Evolutionary conservation across 1,139 yeast genomes (phyloP), one percentile per base, ranked within the genome.

Genomic region (Nakaseomyces kungkrabaensis): DNA sequence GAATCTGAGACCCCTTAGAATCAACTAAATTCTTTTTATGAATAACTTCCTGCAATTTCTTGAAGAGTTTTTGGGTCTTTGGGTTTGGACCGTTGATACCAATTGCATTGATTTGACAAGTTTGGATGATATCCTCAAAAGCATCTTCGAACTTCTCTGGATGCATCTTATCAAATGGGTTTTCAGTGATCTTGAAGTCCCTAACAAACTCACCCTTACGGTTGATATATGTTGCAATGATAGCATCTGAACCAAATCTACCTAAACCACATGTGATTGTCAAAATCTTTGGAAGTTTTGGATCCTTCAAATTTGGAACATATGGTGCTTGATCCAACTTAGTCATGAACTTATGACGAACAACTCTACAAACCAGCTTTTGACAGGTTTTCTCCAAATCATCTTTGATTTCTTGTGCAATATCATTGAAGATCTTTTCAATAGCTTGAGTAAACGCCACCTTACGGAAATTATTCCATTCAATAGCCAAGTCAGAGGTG

Each of bases 321-420:
- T 74, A 90, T 26, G 98, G 97, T 2, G 97, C 96, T 71, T 90
- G 97, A 65, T 92, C 94, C 45, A 92, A 74, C 60, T 81, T 84
- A 27, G 77, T 74, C 62, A 81, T 71, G 61, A 92, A 85, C 37
- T 77, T 72, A 48, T 77, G 75, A 57, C 97, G 81, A 40, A 90
- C 80, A 53, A 83, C 82, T 53, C 73, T 76, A 49, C 82, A 84
- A 45, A 92, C 72, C 45, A 81, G 68, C 51, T 88, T 76, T 64
- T 85, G 85, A 70, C 96, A 85, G 54, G 79, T 85, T 54, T 85
- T 77, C 51, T 90, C 79, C 51, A 90, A 74, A 53, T 83, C 87
- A 63, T 90, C 97, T 59, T 90, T 87, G 49, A 94, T 83, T 62
- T 85, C 86, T 52, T 81, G 74, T 9, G 87, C 75, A 42, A 88